Base-by-base conservation (phyloP, 2,329 filamentous ascomycete species). In the Monilinia fructicola region DNA sequence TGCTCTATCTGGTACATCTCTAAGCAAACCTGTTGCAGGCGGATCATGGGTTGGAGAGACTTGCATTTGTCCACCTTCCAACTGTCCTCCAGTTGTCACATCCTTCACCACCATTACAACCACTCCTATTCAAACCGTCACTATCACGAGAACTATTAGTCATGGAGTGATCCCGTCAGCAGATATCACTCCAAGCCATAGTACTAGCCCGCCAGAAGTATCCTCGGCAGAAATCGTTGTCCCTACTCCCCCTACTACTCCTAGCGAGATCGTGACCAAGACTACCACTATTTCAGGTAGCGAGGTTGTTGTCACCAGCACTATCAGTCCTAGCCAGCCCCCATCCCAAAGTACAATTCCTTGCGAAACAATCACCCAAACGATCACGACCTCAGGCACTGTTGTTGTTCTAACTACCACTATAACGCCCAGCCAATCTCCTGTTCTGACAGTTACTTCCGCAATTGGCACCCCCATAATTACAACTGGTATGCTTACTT, bases 21-120 rank as follows among this genome's bases (percentile, higher is more conserved):
- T 67, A 5, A 60, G 64, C 26, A 70, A 67, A 44, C 68, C 67
- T 18, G 48, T 68, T 56, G 44, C 65, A 26, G 44, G 54, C 48
- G 63, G 53, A 12, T 44, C 42, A 48, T 60, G 44, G 64, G 23
- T 40, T 42, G 64, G 35, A 61, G 55, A 61, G 23, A 59, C 48
- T 42, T 64, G 46, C 59, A 50, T 48, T 42, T 63, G 46, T n/a
- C 38, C 46, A 31, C 54, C 58, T 26, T 50, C 38, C 18, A 28
- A 44, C 46, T 63, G 58, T 14, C 48, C 14, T 21, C 35, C 48
- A 3, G 44, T 53, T 35, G 44, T 64, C 44, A 68, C 61, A 23
- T 61, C 65, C 23, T 66, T 64, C 42, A 52, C 52, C 42, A 62
- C 61, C 5, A 50, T 66, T 40, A 54, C 53, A 18, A 54, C 46